phyloP scores from a whole-genome alignment of 2,329 filamentous ascomycete genomes.

The Pyrenophora graminea region DNA sequence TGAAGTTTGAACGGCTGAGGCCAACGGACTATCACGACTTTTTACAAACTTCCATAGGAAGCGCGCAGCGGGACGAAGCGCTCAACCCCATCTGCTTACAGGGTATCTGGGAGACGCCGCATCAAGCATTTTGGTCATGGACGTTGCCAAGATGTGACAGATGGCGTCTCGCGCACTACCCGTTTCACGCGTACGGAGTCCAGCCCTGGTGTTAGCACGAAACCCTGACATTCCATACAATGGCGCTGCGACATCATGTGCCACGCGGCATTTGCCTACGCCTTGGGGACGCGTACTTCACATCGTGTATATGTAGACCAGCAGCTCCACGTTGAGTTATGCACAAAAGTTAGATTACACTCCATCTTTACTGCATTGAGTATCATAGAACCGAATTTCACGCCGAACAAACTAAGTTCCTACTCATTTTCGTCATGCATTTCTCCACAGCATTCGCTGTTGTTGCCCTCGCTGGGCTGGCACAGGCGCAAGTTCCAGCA shows the following conservation, averaged over 20 bases:
- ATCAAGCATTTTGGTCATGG: constrained; percentile 19
- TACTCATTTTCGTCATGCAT: constrained; percentile 22
- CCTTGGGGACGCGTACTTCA: constrained; percentile 29
- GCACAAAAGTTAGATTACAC: neutral
- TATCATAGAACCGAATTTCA: neutral
- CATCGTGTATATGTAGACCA: constrained; percentile 17
- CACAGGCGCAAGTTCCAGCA: constrained; percentile 39
- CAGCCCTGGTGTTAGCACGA: constrained; percentile 18
- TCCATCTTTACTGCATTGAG: neutral
- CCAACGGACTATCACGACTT: too few species aligned
- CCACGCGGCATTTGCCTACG: constrained; percentile 19
- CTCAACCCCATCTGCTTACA: too few species aligned
- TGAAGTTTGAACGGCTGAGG: too few species aligned
- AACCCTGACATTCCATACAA: constrained; percentile 18
- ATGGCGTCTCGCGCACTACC: constrained; percentile 28
- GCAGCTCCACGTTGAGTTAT: constrained; percentile 3
- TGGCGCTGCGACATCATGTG: constrained; percentile 27
- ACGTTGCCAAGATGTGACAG: constrained; percentile 28
- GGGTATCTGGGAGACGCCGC: too few species aligned
- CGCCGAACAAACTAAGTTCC: neutral
- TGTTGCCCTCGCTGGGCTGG: constrained; percentile 28
- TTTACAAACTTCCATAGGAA: too few species aligned
- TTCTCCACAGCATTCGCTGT: constrained; percentile 30
- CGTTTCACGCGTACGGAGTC: constrained; percentile 35
- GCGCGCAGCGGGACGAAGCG: too few species aligned